Evolutionary conservation across 2,329 filamentous ascomycete genomes (phyloP), one percentile per base, ranked within the genome.

Genomic region (Diaporthe aspalathi): DNA sequence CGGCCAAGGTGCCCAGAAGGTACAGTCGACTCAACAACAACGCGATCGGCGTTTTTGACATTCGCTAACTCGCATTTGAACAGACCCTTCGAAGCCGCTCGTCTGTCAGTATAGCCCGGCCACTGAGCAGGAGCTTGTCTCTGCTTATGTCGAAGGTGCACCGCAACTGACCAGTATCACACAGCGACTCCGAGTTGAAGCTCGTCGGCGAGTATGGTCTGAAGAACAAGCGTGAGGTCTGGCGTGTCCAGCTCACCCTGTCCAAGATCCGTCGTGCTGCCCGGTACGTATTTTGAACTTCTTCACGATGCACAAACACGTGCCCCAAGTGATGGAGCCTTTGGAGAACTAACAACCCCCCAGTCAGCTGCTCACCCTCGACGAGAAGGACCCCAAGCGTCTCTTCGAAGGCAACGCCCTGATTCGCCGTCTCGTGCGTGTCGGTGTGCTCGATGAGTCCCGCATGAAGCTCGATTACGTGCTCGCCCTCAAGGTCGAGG

Each of bases 391-490:
- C 89, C 96, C 96, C 86, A 98, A 98, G 93, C 95, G 96, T 88
- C 95, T 99, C 79, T 99, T 99, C 91, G 96, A 99, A 91, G 96
- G 96, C 88, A 99, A 99, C 87, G 96, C 96, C 85, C 92, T 99
- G 85, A 99, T 99, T 93, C 96, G 96, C 86, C 96, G 96, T 93
- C 94, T 99, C 79, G 96, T 99, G 79, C 96, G 96, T 86, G 95
- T 98, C 84, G 96, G 96, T 94, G 96, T 99, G 83, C 94, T 99
- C 83, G 96, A 99, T 86, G 96, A 99, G 90, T 95, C 95, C 85
- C 96, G 96, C 91, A 99, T 99, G 96, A 99, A 98, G 93, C 96
- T 99, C 91, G 96, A 99, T 98, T 98, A 99, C 93, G 96, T 99
- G 84, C 89, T 99, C 84, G 96, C 96, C 88, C 92, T 99, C 75